phyloP scores from a whole-genome alignment of 208 protist genomes.

The Leishmania arabica region DNA sequence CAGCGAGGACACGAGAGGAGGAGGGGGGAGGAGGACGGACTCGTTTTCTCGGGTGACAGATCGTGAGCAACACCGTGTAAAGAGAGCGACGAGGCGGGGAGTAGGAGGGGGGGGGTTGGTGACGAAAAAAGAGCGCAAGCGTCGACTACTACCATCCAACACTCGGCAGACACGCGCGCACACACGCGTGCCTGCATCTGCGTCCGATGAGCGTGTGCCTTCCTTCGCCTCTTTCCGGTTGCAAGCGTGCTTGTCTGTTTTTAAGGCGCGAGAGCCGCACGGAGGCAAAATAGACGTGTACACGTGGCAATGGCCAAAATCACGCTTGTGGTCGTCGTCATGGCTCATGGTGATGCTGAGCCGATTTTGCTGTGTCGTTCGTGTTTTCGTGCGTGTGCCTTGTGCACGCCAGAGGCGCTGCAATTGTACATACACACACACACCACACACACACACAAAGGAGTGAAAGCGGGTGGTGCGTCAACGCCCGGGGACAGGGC shows the following conservation, averaged over 20 bases:
- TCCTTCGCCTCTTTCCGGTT: background rate
- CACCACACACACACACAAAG: background rate
- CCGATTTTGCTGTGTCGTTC: background rate
- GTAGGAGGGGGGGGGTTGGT: background rate
- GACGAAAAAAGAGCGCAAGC: background rate
- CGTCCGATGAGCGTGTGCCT: background rate
- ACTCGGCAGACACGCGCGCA: background rate
- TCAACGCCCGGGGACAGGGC: background rate
- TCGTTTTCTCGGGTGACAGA: no score
- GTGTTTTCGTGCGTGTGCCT: background rate
- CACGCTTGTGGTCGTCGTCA: background rate
- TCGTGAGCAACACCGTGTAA: no score
- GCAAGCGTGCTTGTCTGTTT: background rate
- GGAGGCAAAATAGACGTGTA: background rate
- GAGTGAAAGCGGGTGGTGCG: background rate
- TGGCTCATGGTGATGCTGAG: background rate
- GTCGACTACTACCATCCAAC: background rate
- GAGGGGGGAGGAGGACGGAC: no score
- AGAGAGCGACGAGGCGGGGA: no score
- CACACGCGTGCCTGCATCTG: background rate
- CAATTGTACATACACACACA: background rate
- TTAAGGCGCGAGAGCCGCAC: background rate
- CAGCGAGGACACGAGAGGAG: no score
- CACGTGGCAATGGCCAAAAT: background rate
- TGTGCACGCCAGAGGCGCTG: background rate